Conservation (phyloP, 352 stramenopile genomes). For the Pythium aquatile region DNA sequence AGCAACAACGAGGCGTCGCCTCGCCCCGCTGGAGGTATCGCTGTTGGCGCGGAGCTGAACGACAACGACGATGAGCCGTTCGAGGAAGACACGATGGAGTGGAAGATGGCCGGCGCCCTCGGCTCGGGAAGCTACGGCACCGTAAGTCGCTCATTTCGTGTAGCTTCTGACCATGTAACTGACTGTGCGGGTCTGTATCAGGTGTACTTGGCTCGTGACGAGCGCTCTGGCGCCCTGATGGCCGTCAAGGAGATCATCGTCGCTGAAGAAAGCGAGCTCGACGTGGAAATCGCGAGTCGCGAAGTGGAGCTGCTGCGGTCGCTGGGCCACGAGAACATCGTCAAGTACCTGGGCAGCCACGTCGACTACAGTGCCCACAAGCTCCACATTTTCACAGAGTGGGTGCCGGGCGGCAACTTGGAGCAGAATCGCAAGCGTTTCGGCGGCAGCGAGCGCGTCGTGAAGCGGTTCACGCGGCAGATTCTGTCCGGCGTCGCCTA, state of each 20-base stretch:
- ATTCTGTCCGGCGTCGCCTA: slow-evolving; percentile 89
- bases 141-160: slow-evolving; percentile 20
- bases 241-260: slow-evolving; percentile 49
- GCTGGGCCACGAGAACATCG: slow-evolving; percentile 88
- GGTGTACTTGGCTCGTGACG: slow-evolving; percentile 89
- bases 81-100: slow-evolving; percentile 52
- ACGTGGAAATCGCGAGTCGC: slow-evolving; percentile 33
- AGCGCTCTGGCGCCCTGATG: slow-evolving; percentile 71
- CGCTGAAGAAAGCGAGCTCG: slow-evolving; percentile 28
- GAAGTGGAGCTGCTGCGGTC: slow-evolving; percentile 87
- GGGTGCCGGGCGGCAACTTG: slow-evolving; percentile 83
- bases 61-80: slow-evolving; percentile 50
- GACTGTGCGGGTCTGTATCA: slow-evolving; percentile 9
- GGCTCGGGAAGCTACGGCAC: slow-evolving; percentile 68
- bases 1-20: slow-evolving; percentile 17
- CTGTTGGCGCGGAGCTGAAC: slow-evolving; percentile 12
- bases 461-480: slow-evolving; percentile 75
- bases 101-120: slow-evolving; percentile 56
- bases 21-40: background rate
- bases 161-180: too few relatives aligned
- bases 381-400: slow-evolving; percentile 89
- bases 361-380: slow-evolving; percentile 44
- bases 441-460: slow-evolving; percentile 65
- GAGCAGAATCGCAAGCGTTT: slow-evolving; percentile 83
- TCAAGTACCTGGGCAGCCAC: slow-evolving; percentile 84